Conservation (phyloP, 192 early-diverging fungal genomes). For the Backusella tuberculispora region DNA sequence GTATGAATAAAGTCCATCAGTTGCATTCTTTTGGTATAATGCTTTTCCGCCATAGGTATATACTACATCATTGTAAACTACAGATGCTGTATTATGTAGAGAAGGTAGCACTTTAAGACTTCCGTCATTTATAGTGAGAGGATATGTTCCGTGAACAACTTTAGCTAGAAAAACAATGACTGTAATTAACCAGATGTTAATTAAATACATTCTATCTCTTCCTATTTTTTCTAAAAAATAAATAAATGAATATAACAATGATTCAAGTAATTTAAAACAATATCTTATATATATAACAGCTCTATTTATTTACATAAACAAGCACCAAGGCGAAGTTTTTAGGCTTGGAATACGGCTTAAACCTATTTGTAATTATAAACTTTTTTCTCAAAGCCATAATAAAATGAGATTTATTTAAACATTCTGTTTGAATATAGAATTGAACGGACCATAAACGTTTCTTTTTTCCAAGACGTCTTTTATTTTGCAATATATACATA, state of each 20-base stretch:
- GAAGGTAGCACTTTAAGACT: not conserved
- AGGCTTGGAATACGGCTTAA: not conserved
- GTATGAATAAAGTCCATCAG: not conserved
- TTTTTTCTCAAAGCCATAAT: not conserved
- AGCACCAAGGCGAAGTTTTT: not conserved
- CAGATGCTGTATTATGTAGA: not conserved
- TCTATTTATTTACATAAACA: not conserved
- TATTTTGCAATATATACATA: no score
- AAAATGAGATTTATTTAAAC: not conserved
- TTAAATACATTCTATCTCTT: not conserved
- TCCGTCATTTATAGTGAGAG: not conserved
- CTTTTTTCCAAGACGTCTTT: no score
- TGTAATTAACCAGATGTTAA: not conserved
- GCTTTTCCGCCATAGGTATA: not conserved
- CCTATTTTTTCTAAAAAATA: not conserved
- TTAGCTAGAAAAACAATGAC: not conserved
- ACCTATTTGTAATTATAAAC: not conserved
- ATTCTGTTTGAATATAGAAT: no score
- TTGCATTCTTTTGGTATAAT: not conserved
- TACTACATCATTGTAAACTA: not conserved
- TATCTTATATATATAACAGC: not conserved
- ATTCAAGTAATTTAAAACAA: not conserved
- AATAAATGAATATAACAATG: not conserved
- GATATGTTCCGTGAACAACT: not conserved
- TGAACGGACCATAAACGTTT: no score